Conservation (phyloP, 2,329 filamentous ascomycete species). For the Beauveria bassiana region DNA sequence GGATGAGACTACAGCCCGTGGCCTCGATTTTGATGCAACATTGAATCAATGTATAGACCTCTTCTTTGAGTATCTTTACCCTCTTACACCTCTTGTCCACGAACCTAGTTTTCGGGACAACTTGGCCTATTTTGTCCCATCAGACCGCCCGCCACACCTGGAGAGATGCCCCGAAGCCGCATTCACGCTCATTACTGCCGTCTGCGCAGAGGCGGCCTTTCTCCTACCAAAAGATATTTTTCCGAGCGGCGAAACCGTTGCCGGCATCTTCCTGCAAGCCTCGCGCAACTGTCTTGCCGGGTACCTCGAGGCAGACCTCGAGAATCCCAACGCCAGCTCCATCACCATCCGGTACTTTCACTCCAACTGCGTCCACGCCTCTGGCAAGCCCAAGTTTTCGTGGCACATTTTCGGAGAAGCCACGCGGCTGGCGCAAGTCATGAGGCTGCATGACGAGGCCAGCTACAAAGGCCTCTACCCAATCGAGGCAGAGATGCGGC, state of each 20-base stretch:
- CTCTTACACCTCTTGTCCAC: slow-evolving; percentile 34
- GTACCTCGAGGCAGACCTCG: slow-evolving; percentile 34
- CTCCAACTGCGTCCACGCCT: slow-evolving; percentile 36
- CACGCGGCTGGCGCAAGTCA: slow-evolving; percentile 32
- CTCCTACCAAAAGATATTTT: slow-evolving; percentile 32
- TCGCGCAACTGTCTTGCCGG: slow-evolving; percentile 30
- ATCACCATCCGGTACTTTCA: slow-evolving; percentile 37
- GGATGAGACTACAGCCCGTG: slow-evolving; percentile 18
- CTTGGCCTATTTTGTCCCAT: slow-evolving; percentile 23
- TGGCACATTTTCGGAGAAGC: slow-evolving; percentile 40
- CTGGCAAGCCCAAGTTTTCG: slow-evolving; percentile 34
- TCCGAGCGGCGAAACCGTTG: slow-evolving; percentile 28
- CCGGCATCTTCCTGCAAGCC: slow-evolving; percentile 30
- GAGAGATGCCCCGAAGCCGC: slow-evolving; percentile 29
- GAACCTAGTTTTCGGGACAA: slow-evolving; percentile 31
- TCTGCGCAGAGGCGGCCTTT: slow-evolving; percentile 34
- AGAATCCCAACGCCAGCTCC: slow-evolving; percentile 34
- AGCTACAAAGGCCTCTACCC: slow-evolving; percentile 27
- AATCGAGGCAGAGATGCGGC: slow-evolving; percentile 30
- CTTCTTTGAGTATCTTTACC: slow-evolving; percentile 36
- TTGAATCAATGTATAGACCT: slow-evolving; percentile 29
- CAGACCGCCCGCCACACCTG: slow-evolving; percentile 7
- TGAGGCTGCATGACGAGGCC: slow-evolving; percentile 34
- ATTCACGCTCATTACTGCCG: slow-evolving; percentile 35
- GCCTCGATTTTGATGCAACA: slow-evolving; percentile 19